phyloP scores from a whole-genome alignment of 306 rosid genomes.

The Dryas drummondii region DNA sequence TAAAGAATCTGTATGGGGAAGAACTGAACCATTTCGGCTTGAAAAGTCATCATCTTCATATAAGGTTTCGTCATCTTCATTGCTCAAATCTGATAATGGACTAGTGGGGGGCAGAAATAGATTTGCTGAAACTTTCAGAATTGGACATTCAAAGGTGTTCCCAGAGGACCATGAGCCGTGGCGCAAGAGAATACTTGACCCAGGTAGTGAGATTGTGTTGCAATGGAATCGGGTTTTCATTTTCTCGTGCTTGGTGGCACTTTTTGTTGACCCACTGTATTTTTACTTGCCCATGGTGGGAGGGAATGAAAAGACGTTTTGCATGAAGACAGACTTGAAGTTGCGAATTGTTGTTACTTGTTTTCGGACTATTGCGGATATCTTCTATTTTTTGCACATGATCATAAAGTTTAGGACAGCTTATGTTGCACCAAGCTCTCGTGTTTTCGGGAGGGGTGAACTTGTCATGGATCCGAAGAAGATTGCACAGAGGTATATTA shows the following conservation, averaged over 20 bases:
- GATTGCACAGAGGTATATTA: constrained; percentile 75
- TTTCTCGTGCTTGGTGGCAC: constrained; percentile 78
- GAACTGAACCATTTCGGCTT: constrained; percentile 43
- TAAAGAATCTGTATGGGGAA: constrained; percentile 49
- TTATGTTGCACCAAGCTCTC: constrained; percentile 85
- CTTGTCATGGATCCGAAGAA: constrained; percentile 93
- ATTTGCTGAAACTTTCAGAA: constrained; percentile 45
- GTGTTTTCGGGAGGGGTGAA: constrained; percentile 97
- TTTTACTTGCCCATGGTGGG: constrained; percentile 73
- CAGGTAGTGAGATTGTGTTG: constrained; percentile 78
- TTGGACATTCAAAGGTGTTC: constrained; percentile 65
- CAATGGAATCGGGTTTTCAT: constrained; percentile 93
- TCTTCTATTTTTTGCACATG: constrained; percentile 79
- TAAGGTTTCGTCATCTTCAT: constrained; percentile 50
- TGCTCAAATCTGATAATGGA: constrained; percentile 46
- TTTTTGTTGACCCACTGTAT: constrained; percentile 78
- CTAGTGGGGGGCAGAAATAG: constrained; percentile 46
- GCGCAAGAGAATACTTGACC: constrained; percentile 84
- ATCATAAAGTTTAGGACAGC: constrained; percentile 93
- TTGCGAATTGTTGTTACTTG: constrained; percentile 76
- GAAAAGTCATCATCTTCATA: constrained; percentile 57
- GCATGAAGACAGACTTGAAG: constrained; percentile 69
- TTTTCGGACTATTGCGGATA: constrained; percentile 82
- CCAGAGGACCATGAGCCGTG: constrained; percentile 75
- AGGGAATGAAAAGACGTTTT: constrained; percentile 38